A percentile compares a stretch with the other conserved stretches of the same genome.
These are phyloP conservation scores for Cutaneotrichosporon spelunceum DNA, from an alignment of 1,284 basidiomycete genomes.

Conservation along the genomic window DNA sequence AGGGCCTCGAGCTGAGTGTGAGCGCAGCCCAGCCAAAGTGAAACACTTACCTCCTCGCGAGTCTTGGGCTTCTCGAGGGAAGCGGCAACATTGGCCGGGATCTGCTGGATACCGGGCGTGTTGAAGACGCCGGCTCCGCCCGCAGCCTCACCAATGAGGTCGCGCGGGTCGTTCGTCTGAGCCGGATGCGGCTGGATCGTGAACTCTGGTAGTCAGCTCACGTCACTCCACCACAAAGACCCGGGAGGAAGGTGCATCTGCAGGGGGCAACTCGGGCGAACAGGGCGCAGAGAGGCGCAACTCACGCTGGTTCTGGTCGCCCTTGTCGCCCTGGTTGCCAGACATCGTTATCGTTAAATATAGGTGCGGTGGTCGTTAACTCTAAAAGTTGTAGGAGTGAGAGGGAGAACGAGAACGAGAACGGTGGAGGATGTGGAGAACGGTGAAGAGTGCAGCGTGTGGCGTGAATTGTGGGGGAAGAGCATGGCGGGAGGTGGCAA, in stretches of 20 bases:
- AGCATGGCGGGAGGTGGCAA: background rate
- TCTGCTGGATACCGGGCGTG: constrained; percentile 44
- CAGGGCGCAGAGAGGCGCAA: background rate
- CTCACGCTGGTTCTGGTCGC: constrained; percentile 1
- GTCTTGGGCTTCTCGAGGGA: constrained; percentile 50
- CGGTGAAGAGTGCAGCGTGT: background rate
- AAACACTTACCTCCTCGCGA: constrained; percentile 48
- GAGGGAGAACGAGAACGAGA: background rate
- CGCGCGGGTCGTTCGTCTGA: constrained; percentile 52
- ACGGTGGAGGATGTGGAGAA: too few species aligned
- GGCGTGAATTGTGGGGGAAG: background rate
- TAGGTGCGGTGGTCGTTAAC: background rate
- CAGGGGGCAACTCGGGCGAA: background rate
- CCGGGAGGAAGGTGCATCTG: background rate
- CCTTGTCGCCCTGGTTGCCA: background rate
- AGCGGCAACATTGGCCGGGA: constrained; percentile 36
- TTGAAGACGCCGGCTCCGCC: constrained; percentile 43
- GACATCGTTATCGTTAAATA: background rate
- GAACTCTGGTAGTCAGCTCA: constrained; percentile 35
- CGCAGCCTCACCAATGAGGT: constrained; percentile 39
- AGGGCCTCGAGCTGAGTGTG: constrained; percentile 18
- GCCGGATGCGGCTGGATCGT: constrained; percentile 53
- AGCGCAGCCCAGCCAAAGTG: background rate
- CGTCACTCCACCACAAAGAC: too few species aligned
- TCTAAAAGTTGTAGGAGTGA: background rate